Evolutionary conservation across 148 eudicot genomes (phyloP), one percentile per base, ranked within the genome.

Genomic region (Fagopyrum esculentum): DNA sequence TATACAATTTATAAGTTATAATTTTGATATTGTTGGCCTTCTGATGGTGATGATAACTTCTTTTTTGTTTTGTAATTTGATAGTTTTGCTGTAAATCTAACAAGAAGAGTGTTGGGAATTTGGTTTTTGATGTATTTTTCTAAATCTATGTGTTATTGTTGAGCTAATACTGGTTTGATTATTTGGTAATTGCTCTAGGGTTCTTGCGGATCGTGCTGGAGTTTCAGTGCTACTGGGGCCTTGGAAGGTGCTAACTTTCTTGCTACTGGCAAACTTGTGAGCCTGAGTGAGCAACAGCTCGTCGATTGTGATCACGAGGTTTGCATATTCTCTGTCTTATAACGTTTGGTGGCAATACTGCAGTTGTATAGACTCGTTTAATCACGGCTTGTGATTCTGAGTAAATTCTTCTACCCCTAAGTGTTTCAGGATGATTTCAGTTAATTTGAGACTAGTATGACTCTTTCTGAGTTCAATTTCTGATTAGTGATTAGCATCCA

Each of bases 231-330:
- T 4, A 74, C 76, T 40, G 76, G 76, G 12, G 76, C 69, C 26
- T 44, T 74, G 22, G 76, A 74, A 74, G 76, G 76, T 52, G 66
- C 76, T 55, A 43, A 57, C 59, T 74, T 50, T 19, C 66, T 74
- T 74, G 45, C 66, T 15, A 74, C 69, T 1, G 76, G 76, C 2
- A 54, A 74, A 26, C 69, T 74, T 43, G 68, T 74, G 45, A 74
- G 69, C 69, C 49, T 74, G 50, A 74, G 76, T 57, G 76, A 74
- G 76, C 76, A 74, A 45, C 75, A 74, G 29, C 76, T 52, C 46
- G 69, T 52, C 22, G 76, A 52, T 19, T 74, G 69, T 59, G 76
- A 54, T 22, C 76, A 74, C 57, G 75, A 49, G 59, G 61, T 73
- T 50, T 50, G 60, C 71, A 13, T 66, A 45, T 66, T 66, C 12